A percentile compares a stretch with the other conserved stretches of the same genome.
Conservation (phyloP, 495 filamentous ascomycete genomes). For the Astrothelium macrocarpum region DNA sequence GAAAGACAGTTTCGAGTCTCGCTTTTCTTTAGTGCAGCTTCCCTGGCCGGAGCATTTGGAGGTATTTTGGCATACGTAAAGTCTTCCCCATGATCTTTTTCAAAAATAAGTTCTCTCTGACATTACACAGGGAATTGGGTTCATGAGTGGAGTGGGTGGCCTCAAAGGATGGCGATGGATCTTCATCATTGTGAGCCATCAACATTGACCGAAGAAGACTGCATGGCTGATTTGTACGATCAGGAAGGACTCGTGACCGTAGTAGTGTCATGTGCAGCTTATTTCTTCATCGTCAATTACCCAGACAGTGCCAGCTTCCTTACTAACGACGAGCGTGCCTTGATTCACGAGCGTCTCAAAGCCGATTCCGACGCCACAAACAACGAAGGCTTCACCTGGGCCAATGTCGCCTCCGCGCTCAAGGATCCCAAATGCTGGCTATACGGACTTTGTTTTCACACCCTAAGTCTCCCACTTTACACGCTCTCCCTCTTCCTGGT, state of each 20-base stretch:
- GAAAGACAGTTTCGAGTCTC: constrained; percentile 23
- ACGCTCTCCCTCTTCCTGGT: constrained; percentile 63
- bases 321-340: constrained; percentile 16
- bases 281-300: constrained; percentile 25
- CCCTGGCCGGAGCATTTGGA: constrained; percentile 34
- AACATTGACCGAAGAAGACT: background rate
- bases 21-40: constrained; percentile 35
- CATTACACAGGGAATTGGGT: background rate
- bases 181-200: constrained; percentile 60
- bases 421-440: constrained; percentile 14
- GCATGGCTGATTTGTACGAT: background rate
- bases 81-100: background rate
- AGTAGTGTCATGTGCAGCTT: constrained; percentile 21
- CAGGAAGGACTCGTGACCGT: constrained; percentile 25
- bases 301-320: constrained; percentile 24
- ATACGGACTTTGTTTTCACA: constrained; percentile 17
- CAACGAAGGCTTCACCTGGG: constrained; percentile 15
- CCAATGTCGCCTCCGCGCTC: constrained; percentile 8
- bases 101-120: background rate
- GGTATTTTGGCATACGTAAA: constrained; percentile 23
- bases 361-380: constrained; percentile 18
- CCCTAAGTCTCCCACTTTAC: constrained; percentile 48
- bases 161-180: constrained; percentile 64
- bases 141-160: constrained; percentile 50
- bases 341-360: constrained; percentile 22